Base-by-base conservation (phyloP, 2,329 filamentous ascomycete species). In the Cladosporium sp. region DNA sequence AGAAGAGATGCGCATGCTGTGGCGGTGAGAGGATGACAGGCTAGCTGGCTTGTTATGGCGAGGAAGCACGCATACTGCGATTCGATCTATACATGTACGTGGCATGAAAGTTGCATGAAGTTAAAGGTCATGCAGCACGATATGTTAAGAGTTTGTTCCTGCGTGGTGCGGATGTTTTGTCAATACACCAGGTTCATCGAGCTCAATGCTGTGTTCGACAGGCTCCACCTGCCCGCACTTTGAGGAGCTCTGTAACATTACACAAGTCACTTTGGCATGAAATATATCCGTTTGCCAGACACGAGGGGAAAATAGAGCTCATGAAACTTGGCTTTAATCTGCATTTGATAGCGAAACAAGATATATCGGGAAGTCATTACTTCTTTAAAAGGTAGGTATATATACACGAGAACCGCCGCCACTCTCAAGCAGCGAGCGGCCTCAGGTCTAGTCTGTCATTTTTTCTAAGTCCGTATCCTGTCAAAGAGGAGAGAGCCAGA, bases 381-480 rank as follows among this genome's bases (percentile, higher is more conserved):
- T 20, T 44, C 51, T 55, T 55, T 47, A 8, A 50, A 32, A 50
- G 28, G 20, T 36, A 44, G 39, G 34, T 57, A 57, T 57, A 57
- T 48, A 36, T 57, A 57, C 54, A 57, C 44, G 45, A 57, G 44
- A 5, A 45, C 44, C 36, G n/a, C 47, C 39, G 34, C 28, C 40
- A 22, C 40, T 37, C 32, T 25, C 32, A 17, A 35, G 40, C 40
- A 47, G 52, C 19, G 24, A 22, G 32, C 12, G 32, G 45, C 45
- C 47, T 35, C 52, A 47, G 40, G 45, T 57, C 54, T 57, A 57
- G 24, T 55, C 52, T 55, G 36, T 53, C 17, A 17, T 20, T 40
- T 57, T 36, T 55, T 55, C 28, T 47, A 47, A 15, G 34, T 47
- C 52, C 52, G 25, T 45, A 44, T 47, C 52, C 52, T 55, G 34